These are phyloP conservation scores for Candida schatavii DNA, from an alignment of 805 yeast species.

Conservation along the genomic window DNA sequence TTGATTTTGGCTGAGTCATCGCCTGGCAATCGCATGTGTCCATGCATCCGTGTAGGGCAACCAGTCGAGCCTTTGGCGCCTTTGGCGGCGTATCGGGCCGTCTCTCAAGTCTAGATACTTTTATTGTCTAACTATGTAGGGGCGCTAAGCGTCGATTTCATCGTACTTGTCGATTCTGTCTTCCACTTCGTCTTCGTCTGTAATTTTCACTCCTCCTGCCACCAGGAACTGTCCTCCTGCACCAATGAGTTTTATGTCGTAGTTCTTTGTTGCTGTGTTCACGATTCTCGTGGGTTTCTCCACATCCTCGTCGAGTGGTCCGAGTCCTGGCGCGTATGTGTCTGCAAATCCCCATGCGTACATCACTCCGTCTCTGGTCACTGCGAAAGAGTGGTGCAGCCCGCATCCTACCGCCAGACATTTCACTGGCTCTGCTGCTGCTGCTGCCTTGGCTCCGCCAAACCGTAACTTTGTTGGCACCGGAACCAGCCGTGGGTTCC, in stretches of 20 bases:
- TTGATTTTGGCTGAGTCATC: too few relatives aligned
- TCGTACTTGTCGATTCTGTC: slow-evolving; percentile 51
- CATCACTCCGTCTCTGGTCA: slow-evolving; percentile 77
- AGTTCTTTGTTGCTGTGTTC: slow-evolving; percentile 88
- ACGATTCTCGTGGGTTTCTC: slow-evolving; percentile 84
- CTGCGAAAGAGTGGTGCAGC: slow-evolving; percentile 88
- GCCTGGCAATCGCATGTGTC: too few relatives aligned
- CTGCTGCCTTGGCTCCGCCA: slow-evolving; percentile 26
- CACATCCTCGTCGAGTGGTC: slow-evolving; percentile 86
- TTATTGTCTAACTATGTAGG: too few relatives aligned
- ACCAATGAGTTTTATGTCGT: slow-evolving; percentile 69
- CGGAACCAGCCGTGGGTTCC: slow-evolving; percentile 81
- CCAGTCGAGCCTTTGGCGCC: too few relatives aligned
- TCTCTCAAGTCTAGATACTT: too few relatives aligned
- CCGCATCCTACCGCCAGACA: slow-evolving; percentile 66
- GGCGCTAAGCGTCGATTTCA: slow-evolving; percentile 45
- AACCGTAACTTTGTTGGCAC: slow-evolving; percentile 66
- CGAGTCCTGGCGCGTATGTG: slow-evolving; percentile 93
- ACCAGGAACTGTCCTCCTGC: slow-evolving; percentile 97
- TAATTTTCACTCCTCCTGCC: slow-evolving; percentile 73
- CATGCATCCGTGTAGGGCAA: too few relatives aligned
- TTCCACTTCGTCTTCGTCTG: slow-evolving; percentile 48
- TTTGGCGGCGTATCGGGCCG: too few relatives aligned
- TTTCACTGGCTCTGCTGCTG: too few relatives aligned
- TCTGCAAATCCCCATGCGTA: slow-evolving; percentile 99